Conservation (phyloP, 2,329 filamentous ascomycete species). For the Aureobasidium sp. region DNA sequence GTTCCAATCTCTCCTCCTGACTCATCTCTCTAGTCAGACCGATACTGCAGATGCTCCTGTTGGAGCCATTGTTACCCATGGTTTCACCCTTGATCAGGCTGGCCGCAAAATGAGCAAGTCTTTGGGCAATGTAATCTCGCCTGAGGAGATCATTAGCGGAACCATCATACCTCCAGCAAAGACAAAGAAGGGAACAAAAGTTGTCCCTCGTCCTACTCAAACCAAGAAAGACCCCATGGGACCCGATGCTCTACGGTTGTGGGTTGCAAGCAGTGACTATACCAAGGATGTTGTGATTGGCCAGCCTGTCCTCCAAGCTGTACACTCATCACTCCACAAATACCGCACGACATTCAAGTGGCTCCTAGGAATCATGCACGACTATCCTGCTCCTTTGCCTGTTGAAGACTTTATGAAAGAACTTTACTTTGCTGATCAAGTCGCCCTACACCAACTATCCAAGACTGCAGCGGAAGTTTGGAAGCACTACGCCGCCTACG, state of each 20-base stretch:
- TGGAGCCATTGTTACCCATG: conserved; percentile 84
- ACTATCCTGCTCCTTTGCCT: conserved; percentile 27
- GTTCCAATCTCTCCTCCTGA: conserved; percentile 95
- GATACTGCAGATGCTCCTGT: conserved; percentile 56
- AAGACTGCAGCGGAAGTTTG: conserved; percentile 57
- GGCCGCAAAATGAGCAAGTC: conserved; percentile 99
- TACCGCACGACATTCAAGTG: conserved; percentile 87
- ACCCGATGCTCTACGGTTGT: conserved; percentile 77
- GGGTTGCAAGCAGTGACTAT: conserved; percentile 88
- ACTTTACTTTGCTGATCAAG: conserved; percentile 46
- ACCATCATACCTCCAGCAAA: conserved; percentile 64
- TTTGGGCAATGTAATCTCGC: conserved; percentile 76
- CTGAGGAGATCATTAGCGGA: conserved; percentile 77
- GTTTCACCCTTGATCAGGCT: conserved; percentile 79
- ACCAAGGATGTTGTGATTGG: conserved; percentile 80
- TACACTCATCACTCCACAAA: conserved; percentile 72
- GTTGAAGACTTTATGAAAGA: conserved; percentile 10
- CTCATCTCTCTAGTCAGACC: conserved; percentile 60
- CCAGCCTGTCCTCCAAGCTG: conserved; percentile 62
- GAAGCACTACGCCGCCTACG: conserved; percentile 57
- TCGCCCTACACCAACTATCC: conserved; percentile 67
- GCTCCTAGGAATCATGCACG: conserved; percentile 58
- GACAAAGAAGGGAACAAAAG: conserved; percentile 20
- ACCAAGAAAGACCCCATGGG: conserved; percentile 46
- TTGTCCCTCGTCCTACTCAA: conserved; percentile 4